Evolutionary conservation across 345 rosid species (phyloP), one percentile per base, ranked within the genome.

Genomic region (Leavenworthia alabamica): DNA sequence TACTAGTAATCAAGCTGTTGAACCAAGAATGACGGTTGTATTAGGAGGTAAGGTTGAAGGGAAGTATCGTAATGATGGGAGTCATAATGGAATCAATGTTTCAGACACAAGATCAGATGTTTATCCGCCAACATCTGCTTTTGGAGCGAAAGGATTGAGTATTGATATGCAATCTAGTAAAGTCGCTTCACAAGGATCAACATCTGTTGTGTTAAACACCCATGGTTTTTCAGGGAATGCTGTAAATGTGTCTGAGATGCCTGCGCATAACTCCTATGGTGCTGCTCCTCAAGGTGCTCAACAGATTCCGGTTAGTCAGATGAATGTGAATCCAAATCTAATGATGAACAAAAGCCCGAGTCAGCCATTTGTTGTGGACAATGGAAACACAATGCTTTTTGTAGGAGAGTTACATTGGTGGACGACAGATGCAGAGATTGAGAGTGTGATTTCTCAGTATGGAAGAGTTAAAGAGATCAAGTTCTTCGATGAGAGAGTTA

Each of bases 321-420:
- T 75, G 71, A 62, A 40, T 80, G 76, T 81, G 58, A 71, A 66
- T 62, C 55, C 62, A 8, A 75, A 72, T 57, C 57, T 53, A 27
- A 39, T 73, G 80, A 62, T 79, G 67, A 87, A 77, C 61, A 85
- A 80, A 71, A 84, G 80, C 78, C 91, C 80, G 48, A 76, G 78
- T 10, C 82, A 77, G 54, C 75, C 79, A 19, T 75, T 85, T 49
- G 31, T 80, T 59, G 89, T 82, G 74, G 88, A 87, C 72, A 85
- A 78, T 79, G 96, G 96, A 64, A 66, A 85, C 58, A 80, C 89
- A 14, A 80, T 72, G 80, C 67, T 88, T 56, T 83, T 77, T 66
- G 96, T 88, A 4, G 92, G 89, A 31, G 96, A 85, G 67, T 72
- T 88, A 39, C 92, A 88, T 63, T 88, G 96, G 96, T 88, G 96